Evolutionary conservation across 202 grass and related monocot genomes (phyloP), one percentile per base, ranked within the genome.

Genomic region (Panicum hallii): DNA sequence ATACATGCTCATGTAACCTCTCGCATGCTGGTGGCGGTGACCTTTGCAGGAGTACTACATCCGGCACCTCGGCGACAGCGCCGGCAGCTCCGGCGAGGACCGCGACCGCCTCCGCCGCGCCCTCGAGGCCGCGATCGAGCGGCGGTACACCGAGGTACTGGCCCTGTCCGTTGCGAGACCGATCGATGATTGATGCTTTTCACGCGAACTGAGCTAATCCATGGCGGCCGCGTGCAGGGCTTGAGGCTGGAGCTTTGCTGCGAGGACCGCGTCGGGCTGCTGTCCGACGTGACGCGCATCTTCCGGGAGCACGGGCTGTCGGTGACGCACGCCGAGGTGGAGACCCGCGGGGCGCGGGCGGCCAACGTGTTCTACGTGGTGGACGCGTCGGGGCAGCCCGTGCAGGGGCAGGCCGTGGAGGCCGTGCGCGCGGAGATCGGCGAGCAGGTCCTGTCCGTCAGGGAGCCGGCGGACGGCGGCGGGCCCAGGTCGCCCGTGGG

Each of bases 1-100:
- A 46, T 66, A 63, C 72, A 46, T 66, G 36, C 75, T 58, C 67
- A 58, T 53, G 10, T 60, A 7, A 38, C 63, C 72, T 52, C 32
- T 46, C 56, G 2, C 36, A 3, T 38, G 19, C 54, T 57, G 14
- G 4, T 8, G 46, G 43, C 72, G 10, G 40, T 70, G 68, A 30
- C 44, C 44, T 28, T 60, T 60, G 83, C 89, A 99, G 97, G 97
- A 99, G 85, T 99, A 90, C 85, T 99, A 97, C 83, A 94, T 99
- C 74, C 57, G 97, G 74, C 93, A 97, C 84, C 89, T 99, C 40
- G 87, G 91, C 71, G 84, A 84, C 44, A 82, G 61, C 80, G 86
- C 79, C 62, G 74, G 82, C 34, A 60, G 79, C 74, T 99, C 93
- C 16, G 85, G 78, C 80, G 88, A 76, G 16, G 93, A 99, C 47